Evolutionary conservation across 2,329 filamentous ascomycete genomes (phyloP), one percentile per base, ranked within the genome.

Genomic region (Akanthomyces uredinophilus): DNA sequence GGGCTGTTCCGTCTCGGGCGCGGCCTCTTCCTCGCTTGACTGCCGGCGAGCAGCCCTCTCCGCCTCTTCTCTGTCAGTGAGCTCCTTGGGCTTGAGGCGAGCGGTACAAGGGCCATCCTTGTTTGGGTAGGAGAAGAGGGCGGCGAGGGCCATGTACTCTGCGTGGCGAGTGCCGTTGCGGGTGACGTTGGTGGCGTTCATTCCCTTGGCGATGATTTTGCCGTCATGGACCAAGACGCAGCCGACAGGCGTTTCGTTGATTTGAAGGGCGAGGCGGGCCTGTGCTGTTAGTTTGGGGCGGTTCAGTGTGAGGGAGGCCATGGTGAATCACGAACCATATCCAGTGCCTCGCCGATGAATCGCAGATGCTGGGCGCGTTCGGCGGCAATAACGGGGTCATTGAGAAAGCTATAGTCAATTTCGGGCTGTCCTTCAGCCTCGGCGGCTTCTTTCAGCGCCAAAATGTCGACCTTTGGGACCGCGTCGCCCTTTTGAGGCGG

Each of bases 171-270:
- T 98, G 50, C 95, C 95, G 78, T 96, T 87, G 53, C 94, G 86
- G 29, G 90, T 95, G 68, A 90, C 83, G 70, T 97, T 99, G 59
- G 95, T 99, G 66, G 96, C 95, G 70, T 99, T 99, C 90, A 97
- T 97, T 65, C 95, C 95, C 65, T 84, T 85, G 47, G 91, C 93
- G 66, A 99, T 92, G 66, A 97, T 83, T 67, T 86, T 81, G 66
- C 87, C 88, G 32, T 91, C 77, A 72, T 92, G 84, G 24, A 98
- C 93, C 59, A 99, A 87, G 37, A 99, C 92, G 75, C 95, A 99
- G 54, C 95, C 96, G 22, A 99, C 95, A 1, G 95, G 95, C 1
- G 96, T 98, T 78, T 99, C 95, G 68, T 96, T 93, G 65, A 86
- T 90, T 68, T 80, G 79, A 54, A 99, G 85, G 24, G 96, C 95